Evolutionary conservation across 1,284 basidiomycete species (phyloP).

Genomic region (Malassezia obtusa): DNA sequence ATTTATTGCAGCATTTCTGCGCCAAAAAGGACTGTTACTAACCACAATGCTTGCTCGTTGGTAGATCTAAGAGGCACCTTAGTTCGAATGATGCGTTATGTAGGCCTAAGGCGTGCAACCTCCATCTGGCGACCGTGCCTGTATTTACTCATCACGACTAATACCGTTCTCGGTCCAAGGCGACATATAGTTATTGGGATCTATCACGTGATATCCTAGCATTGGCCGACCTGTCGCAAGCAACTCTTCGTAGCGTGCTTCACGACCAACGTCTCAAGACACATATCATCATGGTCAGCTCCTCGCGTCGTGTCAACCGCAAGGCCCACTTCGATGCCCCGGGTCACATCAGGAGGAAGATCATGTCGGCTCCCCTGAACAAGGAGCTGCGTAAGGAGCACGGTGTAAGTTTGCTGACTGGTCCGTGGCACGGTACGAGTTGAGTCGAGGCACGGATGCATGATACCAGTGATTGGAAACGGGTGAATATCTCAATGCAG

Average conservation of each 20-base stretch:
- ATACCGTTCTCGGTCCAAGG: neutral
- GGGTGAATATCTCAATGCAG: too few species aligned
- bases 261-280: conserved; percentile 18
- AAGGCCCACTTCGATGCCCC: conserved; percentile 46
- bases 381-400: conserved; percentile 91
- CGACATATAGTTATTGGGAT: conserved; percentile 8
- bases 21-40: neutral
- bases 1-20: neutral
- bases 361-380: conserved; percentile 89
- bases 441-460: too few species aligned
- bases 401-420: conserved; percentile 59
- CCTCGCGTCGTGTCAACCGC: conserved; percentile 34
- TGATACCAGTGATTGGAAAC: too few species aligned
- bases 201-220: conserved; percentile 15
- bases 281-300: conserved; percentile 38
- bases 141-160: neutral
- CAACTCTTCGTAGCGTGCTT: conserved; percentile 9
- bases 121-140: neutral
- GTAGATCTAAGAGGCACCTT: conserved; percentile 1
- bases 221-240: neutral
- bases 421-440: neutral
- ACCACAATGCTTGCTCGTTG: neutral
- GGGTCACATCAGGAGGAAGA: conserved; percentile 68
- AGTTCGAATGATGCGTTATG: neutral
- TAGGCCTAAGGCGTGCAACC: neutral